phyloP scores from a whole-genome alignment of 2,329 filamentous ascomycete species.

The Diaporthe sp. region DNA sequence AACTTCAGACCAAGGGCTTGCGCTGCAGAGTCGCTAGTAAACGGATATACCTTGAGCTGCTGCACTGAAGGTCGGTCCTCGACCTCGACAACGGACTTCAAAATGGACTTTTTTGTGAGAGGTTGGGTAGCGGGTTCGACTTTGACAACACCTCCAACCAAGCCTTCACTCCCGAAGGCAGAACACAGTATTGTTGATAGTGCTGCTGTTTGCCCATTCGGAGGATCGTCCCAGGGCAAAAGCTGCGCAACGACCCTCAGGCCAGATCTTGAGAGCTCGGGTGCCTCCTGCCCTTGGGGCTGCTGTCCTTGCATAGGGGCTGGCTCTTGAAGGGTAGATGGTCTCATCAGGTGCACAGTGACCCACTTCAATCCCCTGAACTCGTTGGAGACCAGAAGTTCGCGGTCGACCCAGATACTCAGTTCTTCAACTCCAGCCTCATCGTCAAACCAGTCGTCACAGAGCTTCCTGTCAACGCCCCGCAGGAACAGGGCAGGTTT shows the following conservation, averaged over 20 bases:
- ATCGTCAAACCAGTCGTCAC: slow-evolving; percentile 84
- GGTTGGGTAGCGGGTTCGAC: slow-evolving; percentile 85
- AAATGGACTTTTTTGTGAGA: slow-evolving; percentile 73
- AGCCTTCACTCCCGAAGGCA: slow-evolving; percentile 76
- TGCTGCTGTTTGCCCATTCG: slow-evolving; percentile 83
- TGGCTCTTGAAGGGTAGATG: slow-evolving; percentile 80
- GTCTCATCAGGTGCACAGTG: slow-evolving; percentile 87
- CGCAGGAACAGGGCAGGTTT: slow-evolving; percentile 82
- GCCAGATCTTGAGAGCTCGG: slow-evolving; percentile 65
- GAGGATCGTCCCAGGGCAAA: slow-evolving; percentile 86
- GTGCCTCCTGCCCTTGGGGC: slow-evolving; percentile 74
- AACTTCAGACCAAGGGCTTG: slow-evolving; percentile 81
- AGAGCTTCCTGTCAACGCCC: slow-evolving; percentile 79
- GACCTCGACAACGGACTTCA: slow-evolving; percentile 55
- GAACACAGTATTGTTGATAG: slow-evolving; percentile 84
- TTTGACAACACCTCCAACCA: slow-evolving; percentile 89
- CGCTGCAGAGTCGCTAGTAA: slow-evolving; percentile 70
- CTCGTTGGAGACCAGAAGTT: slow-evolving; percentile 78
- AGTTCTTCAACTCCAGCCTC: slow-evolving; percentile 70
- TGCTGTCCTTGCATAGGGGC: slow-evolving; percentile 77
- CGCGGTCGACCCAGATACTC: slow-evolving; percentile 87
- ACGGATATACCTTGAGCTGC: slow-evolving; percentile 84
- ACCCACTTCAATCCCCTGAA: slow-evolving; percentile 84
- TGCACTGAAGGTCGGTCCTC: slow-evolving; percentile 50
- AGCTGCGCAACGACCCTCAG: slow-evolving; percentile 83